Base-by-base conservation (phyloP, 2,329 filamentous ascomycete species). In the Tolypocladium guangdongense region DNA sequence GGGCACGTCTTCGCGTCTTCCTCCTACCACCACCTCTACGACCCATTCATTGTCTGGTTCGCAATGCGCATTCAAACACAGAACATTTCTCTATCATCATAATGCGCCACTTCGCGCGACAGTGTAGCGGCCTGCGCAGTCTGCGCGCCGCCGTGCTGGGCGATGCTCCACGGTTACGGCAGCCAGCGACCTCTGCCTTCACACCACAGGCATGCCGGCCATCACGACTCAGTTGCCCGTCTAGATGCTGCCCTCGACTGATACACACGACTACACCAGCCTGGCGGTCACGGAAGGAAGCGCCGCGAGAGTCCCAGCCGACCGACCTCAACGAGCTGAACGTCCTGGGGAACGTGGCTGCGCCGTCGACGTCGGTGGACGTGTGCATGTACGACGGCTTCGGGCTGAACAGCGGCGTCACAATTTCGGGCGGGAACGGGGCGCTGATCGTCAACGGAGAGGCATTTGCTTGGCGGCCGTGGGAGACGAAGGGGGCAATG, bases 381-480 rank as follows among this genome's bases (percentile, higher is more conserved):
- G 83, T 87, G 7, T 95, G 89, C 71, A 82, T 87, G 55, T 74
- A 79, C 55, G 84, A 92, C 62, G 93, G 93, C 1, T 99, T 99
- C 68, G 82, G 87, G 58, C 76, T 99, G 47, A 87, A 93, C 70
- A 95, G 84, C 62, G 90, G 91, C 12, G 73, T 87, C 37, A 83
- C 81, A 52, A 82, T 95, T 33, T 72, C 74, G 2, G 82, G 81
- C 47, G 85, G 86, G 0, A 78, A 82, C 51, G 92, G 90, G 0
- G 80, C 90, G 30, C 66, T 99, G 57, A 77, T 99, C 6, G 79
- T 96, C 2, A 86, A 83, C 41, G 92, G 92, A 7, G 90, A 97
- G 69, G 90, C 86, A 1, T 97, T 96, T 67, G 72, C 77, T 50
- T 99, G 93, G 93, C 75, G 81, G 65, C 93, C 93, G 5, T 96